phyloP scores from a whole-genome alignment of 2,329 filamentous ascomycete genomes.

The Parascedosporium putredinis region DNA sequence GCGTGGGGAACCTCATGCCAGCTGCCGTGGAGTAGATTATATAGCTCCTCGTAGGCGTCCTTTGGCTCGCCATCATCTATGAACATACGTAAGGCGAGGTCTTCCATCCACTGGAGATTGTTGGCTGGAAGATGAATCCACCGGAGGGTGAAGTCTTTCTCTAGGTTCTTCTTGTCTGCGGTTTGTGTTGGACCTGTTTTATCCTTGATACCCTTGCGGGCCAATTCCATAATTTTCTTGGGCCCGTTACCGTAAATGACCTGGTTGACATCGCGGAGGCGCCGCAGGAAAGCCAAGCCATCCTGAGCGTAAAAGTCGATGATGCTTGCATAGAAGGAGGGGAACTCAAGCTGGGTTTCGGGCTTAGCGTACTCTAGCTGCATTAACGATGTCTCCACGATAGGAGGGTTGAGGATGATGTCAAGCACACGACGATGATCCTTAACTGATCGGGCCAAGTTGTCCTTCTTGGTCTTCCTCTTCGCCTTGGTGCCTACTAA shows the following conservation, averaged over 20 bases:
- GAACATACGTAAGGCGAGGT: not conserved
- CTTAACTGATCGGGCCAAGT: not conserved
- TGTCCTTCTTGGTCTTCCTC: not conserved
- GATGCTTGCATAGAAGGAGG: not conserved
- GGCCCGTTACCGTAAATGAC: not conserved
- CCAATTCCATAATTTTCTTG: not conserved
- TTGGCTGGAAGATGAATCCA: conserved; percentile 7
- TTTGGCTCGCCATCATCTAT: not conserved
- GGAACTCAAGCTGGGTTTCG: not conserved
- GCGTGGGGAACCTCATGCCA: conserved; percentile 5
- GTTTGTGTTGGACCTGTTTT: too few species aligned
- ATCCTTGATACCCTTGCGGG: not conserved
- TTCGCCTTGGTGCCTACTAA: not conserved
- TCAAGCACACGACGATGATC: not conserved
- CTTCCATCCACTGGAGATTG: conserved; percentile 1
- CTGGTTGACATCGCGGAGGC: not conserved
- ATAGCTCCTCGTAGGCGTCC: not conserved
- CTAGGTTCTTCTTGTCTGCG: not conserved
- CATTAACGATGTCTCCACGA: not conserved
- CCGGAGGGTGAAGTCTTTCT: not conserved
- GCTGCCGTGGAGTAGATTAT: not conserved
- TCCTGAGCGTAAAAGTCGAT: not conserved
- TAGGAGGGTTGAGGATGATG: not conserved
- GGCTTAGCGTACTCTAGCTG: not conserved
- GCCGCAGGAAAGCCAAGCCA: not conserved